Evolutionary conservation across 495 filamentous ascomycete genomes (phyloP).

Genomic region (Parathielavia hyrcaniae): DNA sequence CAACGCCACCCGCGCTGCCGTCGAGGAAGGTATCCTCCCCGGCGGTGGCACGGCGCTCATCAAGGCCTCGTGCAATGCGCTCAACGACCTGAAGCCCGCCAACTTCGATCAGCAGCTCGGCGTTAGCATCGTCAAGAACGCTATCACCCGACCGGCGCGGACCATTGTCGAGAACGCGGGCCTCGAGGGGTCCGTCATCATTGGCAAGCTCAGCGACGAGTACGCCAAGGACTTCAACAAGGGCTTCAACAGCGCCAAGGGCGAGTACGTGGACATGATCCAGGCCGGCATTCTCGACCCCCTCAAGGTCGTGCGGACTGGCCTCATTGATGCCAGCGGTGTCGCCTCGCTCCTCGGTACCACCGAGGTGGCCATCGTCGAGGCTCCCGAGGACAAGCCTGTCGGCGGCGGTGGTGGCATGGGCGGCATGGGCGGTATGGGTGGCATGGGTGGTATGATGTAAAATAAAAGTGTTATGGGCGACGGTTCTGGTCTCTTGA

Average conservation of each 20-base stretch:
- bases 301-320: constrained; percentile 97
- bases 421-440: constrained; percentile 52
- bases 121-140: constrained; percentile 93
- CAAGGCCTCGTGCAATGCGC: constrained; percentile 88
- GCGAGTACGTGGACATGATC: constrained; percentile 99
- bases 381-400: constrained; percentile 88
- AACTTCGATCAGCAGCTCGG: constrained; percentile 99
- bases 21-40: constrained; percentile 97
- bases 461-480: constrained; percentile 28
- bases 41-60: constrained; percentile 97
- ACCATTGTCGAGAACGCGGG: constrained; percentile 98
- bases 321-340: constrained; percentile 87
- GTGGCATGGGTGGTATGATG: constrained; percentile 53
- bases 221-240: constrained; percentile 91
- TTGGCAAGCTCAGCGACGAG: constrained; percentile 97
- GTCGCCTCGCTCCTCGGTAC: constrained; percentile 96
- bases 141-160: constrained; percentile 88
- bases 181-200: constrained; percentile 88
- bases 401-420: constrained; percentile 49
- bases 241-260: constrained; percentile 91
- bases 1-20: constrained; percentile 95
- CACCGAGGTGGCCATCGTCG: constrained; percentile 94
- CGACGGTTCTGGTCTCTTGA: constrained; percentile 18
- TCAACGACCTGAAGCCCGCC: constrained; percentile 69
- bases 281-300: constrained; percentile 92